Evolutionary conservation across 1,284 basidiomycete genomes (phyloP).

Genomic region (Malassezia nana): DNA sequence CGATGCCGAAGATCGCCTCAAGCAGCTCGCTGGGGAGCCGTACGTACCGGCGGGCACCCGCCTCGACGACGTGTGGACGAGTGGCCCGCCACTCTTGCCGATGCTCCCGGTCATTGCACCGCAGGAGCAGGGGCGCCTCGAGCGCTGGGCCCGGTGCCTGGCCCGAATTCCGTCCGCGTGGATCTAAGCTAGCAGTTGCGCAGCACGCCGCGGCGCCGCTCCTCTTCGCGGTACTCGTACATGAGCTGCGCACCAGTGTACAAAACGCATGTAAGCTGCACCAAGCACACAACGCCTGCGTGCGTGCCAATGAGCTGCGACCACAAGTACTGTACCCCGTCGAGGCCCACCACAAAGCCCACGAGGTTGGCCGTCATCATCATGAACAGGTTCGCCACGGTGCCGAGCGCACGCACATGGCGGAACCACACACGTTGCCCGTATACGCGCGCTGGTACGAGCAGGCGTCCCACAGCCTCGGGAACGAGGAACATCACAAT

Average conservation of each 20-base stretch:
- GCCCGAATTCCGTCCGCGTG: conserved; percentile 71
- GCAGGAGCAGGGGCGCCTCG: conserved; percentile 69
- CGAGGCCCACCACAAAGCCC: conserved; percentile 82
- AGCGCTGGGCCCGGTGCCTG: conserved; percentile 64
- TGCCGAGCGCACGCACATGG: conserved; percentile 73
- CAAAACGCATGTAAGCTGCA: conserved; percentile 58
- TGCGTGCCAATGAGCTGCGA: conserved; percentile 59
- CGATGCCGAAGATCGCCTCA: conserved; percentile 70
- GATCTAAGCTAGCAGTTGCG: conserved; percentile 46
- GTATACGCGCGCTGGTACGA: conserved; percentile 53
- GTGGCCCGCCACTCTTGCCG: conserved; percentile 37
- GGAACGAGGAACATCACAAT: conserved; percentile 82
- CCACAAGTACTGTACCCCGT: conserved; percentile 67
- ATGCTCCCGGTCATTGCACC: conserved; percentile 63
- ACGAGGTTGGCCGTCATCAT: conserved; percentile 92
- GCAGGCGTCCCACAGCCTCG: conserved; percentile 56
- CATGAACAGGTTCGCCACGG: conserved; percentile 71
- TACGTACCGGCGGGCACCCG: conserved; percentile 20
- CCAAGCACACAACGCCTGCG: conserved; percentile 62
- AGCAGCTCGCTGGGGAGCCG: conserved; percentile 31
- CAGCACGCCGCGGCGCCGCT: conserved; percentile 24
- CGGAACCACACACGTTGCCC: conserved; percentile 67
- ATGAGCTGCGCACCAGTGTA: conserved; percentile 82
- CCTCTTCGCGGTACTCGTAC: conserved; percentile 57
- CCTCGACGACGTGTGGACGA: conserved; percentile 22